Base-by-base conservation (phyloP, 805 yeast species). In the Ogataea pilisensis region DNA sequence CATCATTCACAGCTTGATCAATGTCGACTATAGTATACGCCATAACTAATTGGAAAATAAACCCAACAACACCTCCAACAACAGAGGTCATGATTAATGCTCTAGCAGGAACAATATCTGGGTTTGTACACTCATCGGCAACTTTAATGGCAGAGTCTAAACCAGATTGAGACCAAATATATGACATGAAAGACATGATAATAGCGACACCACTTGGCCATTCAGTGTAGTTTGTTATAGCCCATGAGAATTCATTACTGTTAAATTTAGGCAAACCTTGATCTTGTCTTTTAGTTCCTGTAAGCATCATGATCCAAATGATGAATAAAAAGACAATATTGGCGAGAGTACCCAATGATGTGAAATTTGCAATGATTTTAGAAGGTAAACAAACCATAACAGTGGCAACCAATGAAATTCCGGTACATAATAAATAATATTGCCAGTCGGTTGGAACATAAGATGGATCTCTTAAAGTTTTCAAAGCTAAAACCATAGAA, bases 81-180 rank as follows among this genome's bases (percentile, higher is more conserved):
- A 70, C 53, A 18, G 80, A 66, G 18, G 82, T 76, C 58, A 78
- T 58, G 14, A 78, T 74, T 47, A 80, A 79, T 32, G 85, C 85
- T 37, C 71, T 66, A 14, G 87, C 85, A n/a, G 82, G 78, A 5
- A 83, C 84, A 17, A 67, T 63, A 24, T 74, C 63, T 11, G 85
- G 83, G 55, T 80, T 79, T 37, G 78, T 63, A 48, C 82, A 76
- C 53, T 82, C 88, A 60, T 82, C 89, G 14, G 84, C 70, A 46
- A 82, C 65, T 54, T 82, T 87, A 66, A 80, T 81, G 0, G 87
- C 83, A 16, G 85, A 77, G 55, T 82, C 87, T 55, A 78, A 82
- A 13, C 86, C 87, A 39, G 82, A 73, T 85, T 81, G 80, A 34
- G 82, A 75, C 82, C 82, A 77, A 44, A 76, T 74, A 35, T 72